These are phyloP conservation scores for Mycena rebaudengoi DNA, from an alignment of 768 basidiomycete genomes.

Conservation along the genomic window DNA sequence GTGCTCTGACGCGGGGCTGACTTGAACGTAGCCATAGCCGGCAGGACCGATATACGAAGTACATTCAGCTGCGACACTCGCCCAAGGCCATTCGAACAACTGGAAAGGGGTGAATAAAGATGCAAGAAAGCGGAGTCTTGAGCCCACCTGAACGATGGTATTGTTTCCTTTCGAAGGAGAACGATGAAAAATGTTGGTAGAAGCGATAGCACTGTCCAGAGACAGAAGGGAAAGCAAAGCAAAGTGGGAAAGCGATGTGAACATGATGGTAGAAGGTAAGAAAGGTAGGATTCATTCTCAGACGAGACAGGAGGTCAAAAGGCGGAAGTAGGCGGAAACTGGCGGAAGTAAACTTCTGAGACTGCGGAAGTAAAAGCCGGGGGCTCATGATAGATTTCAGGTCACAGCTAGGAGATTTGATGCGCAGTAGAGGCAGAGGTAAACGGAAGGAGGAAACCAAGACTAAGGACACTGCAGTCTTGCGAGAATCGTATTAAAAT, in stretches of 20 bases:
- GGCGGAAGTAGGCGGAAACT: no score
- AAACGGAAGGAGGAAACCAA: no score
- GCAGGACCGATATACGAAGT: conserved; percentile 53
- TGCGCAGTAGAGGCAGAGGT: no score
- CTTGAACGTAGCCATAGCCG: conserved; percentile 54
- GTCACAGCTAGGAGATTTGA: no score
- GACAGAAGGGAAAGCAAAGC: background rate
- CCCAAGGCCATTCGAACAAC: conserved; percentile 55
- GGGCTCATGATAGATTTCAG: no score
- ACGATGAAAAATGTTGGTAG: background rate
- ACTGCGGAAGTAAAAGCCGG: no score
- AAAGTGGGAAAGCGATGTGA: background rate
- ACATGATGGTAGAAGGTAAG: no score
- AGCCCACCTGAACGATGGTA: conserved; percentile 21
- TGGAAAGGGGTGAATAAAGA: conserved; percentile 24
- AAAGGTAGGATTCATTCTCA: no score
- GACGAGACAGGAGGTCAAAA: no score
- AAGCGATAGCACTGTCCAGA: background rate
- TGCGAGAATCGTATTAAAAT: no score
- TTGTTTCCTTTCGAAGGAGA: background rate
- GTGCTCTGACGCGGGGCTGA: conserved; percentile 47
- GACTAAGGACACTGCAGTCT: no score
- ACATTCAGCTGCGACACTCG: conserved; percentile 53
- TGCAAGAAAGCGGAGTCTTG: background rate
- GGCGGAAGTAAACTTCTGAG: no score